A percentile compares a stretch with the other conserved stretches of the same genome.
Evolutionary conservation across 2,329 filamentous ascomycete genomes (phyloP).

Genomic region (Nigrospora oryzae): DNA sequence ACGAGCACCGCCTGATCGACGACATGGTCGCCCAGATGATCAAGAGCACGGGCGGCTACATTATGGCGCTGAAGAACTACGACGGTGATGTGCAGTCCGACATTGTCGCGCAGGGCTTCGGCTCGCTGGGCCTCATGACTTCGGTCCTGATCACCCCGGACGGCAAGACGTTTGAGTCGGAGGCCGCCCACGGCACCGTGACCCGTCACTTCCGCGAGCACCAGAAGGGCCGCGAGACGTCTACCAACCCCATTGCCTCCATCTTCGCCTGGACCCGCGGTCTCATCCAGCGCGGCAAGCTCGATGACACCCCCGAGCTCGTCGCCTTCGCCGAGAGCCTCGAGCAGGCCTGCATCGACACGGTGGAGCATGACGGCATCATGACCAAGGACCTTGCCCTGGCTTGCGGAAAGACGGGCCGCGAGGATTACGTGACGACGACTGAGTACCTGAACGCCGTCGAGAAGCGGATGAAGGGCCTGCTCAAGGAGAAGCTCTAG

Average conservation of each 20-base stretch:
- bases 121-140: constrained; percentile 96
- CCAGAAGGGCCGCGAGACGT: constrained; percentile 95
- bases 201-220: constrained; percentile 98
- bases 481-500: constrained; percentile 72
- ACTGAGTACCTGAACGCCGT: constrained; percentile 87
- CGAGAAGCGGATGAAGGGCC: constrained; percentile 77
- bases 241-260: constrained; percentile 96
- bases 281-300: constrained; percentile 82
- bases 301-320: constrained; percentile 88
- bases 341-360: constrained; percentile 89
- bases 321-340: constrained; percentile 85
- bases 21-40: constrained; percentile 99
- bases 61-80: constrained; percentile 99
- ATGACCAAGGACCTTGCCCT: constrained; percentile 99
- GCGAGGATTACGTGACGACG: constrained; percentile 84
- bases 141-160: constrained; percentile 94
- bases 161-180: constrained; percentile 93
- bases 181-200: constrained; percentile 96
- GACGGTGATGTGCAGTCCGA: constrained; percentile 98
- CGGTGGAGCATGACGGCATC: constrained; percentile 85
- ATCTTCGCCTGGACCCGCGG: constrained; percentile 99
- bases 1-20: constrained; percentile 97
- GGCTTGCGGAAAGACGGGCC: constrained; percentile 78
- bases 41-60: constrained; percentile 92
- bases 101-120: constrained; percentile 96